Percentiles rank a stretch among this genome's conserved stretches.
These are phyloP conservation scores for Mrakia gelida DNA, from an alignment of 768 basidiomycete species.

Conservation along the genomic window DNA sequence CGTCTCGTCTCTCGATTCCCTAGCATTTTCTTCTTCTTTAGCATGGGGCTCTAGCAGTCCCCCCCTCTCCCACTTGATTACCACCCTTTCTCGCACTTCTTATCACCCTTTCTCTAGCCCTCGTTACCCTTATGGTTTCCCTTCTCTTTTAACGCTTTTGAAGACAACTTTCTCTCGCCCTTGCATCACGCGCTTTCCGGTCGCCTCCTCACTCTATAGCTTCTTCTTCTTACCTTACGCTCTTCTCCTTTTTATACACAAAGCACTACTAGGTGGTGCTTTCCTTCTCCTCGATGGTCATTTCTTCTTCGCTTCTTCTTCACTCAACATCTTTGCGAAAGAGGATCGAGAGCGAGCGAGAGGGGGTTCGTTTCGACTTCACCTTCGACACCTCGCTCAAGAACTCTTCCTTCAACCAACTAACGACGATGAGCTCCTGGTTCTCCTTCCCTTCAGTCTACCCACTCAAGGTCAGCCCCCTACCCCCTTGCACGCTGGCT, in stretches of 20 bases:
- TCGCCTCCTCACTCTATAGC: too few species aligned
- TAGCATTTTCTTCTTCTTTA: conserved; percentile 10
- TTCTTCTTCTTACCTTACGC: too few species aligned
- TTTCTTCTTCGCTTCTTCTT: not conserved
- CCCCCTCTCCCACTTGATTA: not conserved
- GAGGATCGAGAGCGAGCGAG: not conserved
- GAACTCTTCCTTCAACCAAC: not conserved
- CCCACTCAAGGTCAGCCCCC: not conserved
- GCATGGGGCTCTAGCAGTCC: conserved; percentile 1
- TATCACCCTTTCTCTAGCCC: not conserved
- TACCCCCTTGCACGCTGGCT: too few species aligned
- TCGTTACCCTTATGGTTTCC: not conserved
- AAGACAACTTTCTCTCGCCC: too few species aligned
- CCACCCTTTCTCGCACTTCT: not conserved
- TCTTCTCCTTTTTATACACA: too few species aligned
- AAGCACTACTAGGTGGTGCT: too few species aligned
- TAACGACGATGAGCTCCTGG: not conserved
- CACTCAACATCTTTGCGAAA: not conserved
- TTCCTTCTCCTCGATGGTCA: not conserved
- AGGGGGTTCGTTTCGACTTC: too few species aligned
- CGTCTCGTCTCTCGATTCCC: too few species aligned
- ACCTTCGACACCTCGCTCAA: not conserved
- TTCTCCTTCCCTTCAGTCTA: not conserved
- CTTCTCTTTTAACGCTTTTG: not conserved
- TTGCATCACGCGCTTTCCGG: too few species aligned